phyloP scores from a whole-genome alignment of 1,284 basidiomycete species.

The Tilletia setariae region DNA sequence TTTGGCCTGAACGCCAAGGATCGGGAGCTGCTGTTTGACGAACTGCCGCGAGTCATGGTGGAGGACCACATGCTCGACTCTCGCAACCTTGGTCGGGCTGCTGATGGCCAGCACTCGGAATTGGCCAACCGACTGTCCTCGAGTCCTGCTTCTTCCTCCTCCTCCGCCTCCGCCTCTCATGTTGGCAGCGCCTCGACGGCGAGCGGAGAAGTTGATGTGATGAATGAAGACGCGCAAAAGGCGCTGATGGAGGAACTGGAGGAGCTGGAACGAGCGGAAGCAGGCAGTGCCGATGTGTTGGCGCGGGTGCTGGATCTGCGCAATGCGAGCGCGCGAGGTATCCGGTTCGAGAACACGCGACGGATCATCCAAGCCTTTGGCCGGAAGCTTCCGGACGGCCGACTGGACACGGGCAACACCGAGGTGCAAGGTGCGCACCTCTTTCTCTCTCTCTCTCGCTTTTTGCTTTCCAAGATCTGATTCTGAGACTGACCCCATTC shows the following conservation, averaged over 20 bases:
- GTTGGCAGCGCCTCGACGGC: not conserved
- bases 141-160: too few species aligned
- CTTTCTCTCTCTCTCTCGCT: not conserved
- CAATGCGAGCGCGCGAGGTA: slow-evolving; percentile 78
- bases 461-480: too few species aligned
- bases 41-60: slow-evolving; percentile 45
- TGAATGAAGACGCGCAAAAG: slow-evolving; percentile 17
- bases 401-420: slow-evolving; percentile 72
- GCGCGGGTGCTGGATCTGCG: slow-evolving; percentile 74
- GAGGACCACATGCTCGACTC: slow-evolving; percentile 46
- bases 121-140: not conserved
- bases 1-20: slow-evolving; percentile 40
- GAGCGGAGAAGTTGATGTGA: slow-evolving; percentile 12
- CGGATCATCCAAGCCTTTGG: slow-evolving; percentile 79
- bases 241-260: slow-evolving; percentile 21
- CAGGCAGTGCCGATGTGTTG: slow-evolving; percentile 65
- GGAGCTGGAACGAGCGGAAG: slow-evolving; percentile 56
- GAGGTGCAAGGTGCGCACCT: slow-evolving; percentile 76
- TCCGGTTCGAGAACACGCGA: slow-evolving; percentile 78
- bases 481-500: too few species aligned
- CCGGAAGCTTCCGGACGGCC: slow-evolving; percentile 56
- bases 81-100: not conserved
- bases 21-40: slow-evolving; percentile 44
- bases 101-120: not conserved
- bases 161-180: not conserved